Conservation (phyloP, 139 green algal genomes). For the Micromonas pusilla region DNA sequence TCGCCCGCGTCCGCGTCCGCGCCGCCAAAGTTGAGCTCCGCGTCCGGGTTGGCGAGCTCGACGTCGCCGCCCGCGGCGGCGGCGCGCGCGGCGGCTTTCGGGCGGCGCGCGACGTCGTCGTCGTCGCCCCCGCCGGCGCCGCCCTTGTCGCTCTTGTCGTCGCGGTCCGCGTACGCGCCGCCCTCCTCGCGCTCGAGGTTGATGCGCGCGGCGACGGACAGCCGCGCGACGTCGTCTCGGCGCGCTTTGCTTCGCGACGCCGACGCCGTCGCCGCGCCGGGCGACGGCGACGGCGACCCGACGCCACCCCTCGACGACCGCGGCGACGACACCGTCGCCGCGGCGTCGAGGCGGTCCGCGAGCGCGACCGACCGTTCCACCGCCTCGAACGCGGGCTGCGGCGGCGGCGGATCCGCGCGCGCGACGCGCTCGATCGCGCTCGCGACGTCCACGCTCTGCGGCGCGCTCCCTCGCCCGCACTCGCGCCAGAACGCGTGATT, state of each 20-base stretch:
- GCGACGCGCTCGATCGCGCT: not conserved
- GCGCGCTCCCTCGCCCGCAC: too few relatives aligned
- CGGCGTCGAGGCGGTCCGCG: constrained; percentile 21
- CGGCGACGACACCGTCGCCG: constrained; percentile 24
- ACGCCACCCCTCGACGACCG: too few relatives aligned
- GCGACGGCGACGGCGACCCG: too few relatives aligned
- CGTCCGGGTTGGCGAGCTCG: constrained; percentile 60
- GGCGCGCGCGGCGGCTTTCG: too few relatives aligned
- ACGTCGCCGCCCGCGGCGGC: constrained; percentile 48
- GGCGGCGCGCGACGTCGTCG: too few relatives aligned
- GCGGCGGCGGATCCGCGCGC: constrained; percentile 38
- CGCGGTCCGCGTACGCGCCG: constrained; percentile 12
- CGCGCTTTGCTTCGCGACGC: constrained; percentile 31
- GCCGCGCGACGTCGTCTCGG: constrained; percentile 53
- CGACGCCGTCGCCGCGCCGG: constrained; percentile 2
- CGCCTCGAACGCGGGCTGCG: constrained; percentile 60
- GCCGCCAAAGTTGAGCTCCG: constrained; percentile 74
- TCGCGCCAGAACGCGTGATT: constrained; percentile 44
- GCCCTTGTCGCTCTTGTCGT: constrained; percentile 43
- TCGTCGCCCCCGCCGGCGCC: not conserved
- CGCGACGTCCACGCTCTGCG: too few relatives aligned
- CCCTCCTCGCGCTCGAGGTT: constrained; percentile 68
- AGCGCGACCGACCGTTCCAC: constrained; percentile 54
- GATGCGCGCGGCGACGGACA: constrained; percentile 60
- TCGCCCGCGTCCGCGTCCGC: not conserved